Conservation (phyloP, 805 yeast genomes). For the Kluyveromyces dobzhanskii region DNA sequence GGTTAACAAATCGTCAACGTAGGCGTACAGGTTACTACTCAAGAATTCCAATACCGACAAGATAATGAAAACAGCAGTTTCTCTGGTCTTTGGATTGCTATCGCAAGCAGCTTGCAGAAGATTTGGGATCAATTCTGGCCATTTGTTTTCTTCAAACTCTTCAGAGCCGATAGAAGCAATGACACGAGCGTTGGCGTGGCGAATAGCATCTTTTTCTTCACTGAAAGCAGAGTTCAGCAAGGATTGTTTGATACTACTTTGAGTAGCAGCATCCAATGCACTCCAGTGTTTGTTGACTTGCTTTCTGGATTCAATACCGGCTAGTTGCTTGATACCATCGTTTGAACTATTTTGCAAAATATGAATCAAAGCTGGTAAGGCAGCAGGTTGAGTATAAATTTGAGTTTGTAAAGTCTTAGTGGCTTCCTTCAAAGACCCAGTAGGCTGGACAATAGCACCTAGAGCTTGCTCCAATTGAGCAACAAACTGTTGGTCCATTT, state of each 20-base stretch:
- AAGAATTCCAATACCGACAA: constrained; percentile 68
- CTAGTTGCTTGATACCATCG: constrained; percentile 74
- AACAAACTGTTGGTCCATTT: constrained; percentile 65
- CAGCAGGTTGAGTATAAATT: constrained; percentile 59
- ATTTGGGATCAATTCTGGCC: constrained; percentile 72
- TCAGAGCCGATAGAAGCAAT: constrained; percentile 75
- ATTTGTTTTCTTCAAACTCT: constrained; percentile 59
- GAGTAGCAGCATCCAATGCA: constrained; percentile 34
- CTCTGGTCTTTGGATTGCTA: constrained; percentile 49
- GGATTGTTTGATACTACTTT: constrained; percentile 56
- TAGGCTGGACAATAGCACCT: constrained; percentile 71
- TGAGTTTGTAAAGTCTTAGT: constrained; percentile 64
- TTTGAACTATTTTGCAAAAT: constrained; percentile 63
- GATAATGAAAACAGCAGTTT: constrained; percentile 74
- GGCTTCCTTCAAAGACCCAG: constrained; percentile 74
- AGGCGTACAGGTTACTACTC: constrained; percentile 48
- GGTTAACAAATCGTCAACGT: constrained; percentile 58
- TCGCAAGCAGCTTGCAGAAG: constrained; percentile 62
- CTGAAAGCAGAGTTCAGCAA: constrained; percentile 60
- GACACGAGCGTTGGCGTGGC: constrained; percentile 86
- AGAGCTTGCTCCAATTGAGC: constrained; percentile 71
- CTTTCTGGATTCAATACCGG: constrained; percentile 96
- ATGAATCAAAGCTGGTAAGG: constrained; percentile 77
- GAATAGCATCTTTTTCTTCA: constrained; percentile 55
- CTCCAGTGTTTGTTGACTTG: constrained; percentile 67